A percentile compares a stretch with the other conserved stretches of the same genome.
Conservation (phyloP, 805 yeast species). For the Suhomyces sp. region DNA sequence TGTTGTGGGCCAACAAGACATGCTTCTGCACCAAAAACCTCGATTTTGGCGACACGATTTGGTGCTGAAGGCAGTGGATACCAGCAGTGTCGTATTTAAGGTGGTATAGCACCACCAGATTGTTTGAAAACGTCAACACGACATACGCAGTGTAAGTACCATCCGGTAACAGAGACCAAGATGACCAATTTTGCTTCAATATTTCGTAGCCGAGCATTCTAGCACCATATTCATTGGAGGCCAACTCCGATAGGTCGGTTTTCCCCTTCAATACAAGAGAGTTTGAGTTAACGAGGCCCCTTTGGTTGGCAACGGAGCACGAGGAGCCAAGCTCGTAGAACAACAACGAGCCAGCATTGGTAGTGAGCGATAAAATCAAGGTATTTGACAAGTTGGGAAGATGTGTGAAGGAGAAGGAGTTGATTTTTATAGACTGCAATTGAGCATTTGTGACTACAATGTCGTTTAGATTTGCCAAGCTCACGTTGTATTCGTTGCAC, state of each 20-base stretch:
- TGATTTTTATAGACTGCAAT: constrained; percentile 21
- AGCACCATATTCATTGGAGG: background rate
- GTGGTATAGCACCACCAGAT: background rate
- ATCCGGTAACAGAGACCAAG: background rate
- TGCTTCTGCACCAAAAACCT: constrained; percentile 3
- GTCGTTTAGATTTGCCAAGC: constrained; percentile 12
- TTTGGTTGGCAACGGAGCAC: background rate
- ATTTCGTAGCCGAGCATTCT: background rate
- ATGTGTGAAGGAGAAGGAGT: constrained; percentile 25
- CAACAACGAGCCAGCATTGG: constrained; percentile 15
- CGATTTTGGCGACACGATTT: background rate
- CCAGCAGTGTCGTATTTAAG: background rate
- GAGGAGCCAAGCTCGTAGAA: constrained; percentile 8
- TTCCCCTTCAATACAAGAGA: background rate
- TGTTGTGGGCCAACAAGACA: background rate
- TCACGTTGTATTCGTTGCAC: constrained; percentile 19
- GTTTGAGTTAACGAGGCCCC: background rate
- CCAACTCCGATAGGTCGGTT: background rate
- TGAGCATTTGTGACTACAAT: constrained; percentile 19
- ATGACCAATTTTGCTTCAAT: constrained; percentile 18
- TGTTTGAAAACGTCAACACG: background rate
- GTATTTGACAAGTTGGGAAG: constrained; percentile 7
- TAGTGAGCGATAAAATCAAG: constrained; percentile 7
- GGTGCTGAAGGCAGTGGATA: background rate
- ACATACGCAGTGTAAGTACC: background rate